Percentiles rank a stretch among this genome's conserved stretches.
Conservation (phyloP, 805 yeast species). For the Zygosaccharomyces kombuchaensis region DNA sequence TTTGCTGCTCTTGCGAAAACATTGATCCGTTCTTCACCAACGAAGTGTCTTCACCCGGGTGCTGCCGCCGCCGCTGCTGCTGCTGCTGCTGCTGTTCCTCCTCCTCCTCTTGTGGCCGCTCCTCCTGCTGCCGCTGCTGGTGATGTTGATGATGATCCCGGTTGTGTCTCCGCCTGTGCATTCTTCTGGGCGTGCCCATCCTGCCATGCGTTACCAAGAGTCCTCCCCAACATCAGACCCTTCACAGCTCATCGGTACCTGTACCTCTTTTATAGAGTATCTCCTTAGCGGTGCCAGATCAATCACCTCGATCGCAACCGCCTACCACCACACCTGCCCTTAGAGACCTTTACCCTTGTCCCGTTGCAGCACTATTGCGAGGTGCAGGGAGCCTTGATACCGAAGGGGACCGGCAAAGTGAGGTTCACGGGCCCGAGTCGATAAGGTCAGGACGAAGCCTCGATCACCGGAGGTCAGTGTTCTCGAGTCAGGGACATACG, state of each 20-base stretch:
- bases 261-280: slow-evolving; percentile 1
- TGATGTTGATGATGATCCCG: not conserved
- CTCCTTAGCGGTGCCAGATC: not conserved
- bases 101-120: not conserved
- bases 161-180: slow-evolving; percentile 4
- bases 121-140: not conserved
- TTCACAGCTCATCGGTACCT: not conserved
- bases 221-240: not conserved
- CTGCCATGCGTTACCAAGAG: not conserved
- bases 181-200: slow-evolving; percentile 6
- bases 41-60: not conserved
- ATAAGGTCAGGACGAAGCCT: slow-evolving; percentile 1
- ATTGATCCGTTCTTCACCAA: slow-evolving; percentile 1
- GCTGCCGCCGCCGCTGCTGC: not conserved
- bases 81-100: not conserved
- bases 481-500: not conserved
- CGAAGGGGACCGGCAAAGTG: not conserved
- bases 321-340: slow-evolving; percentile 6
- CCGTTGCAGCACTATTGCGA: slow-evolving; percentile 3
- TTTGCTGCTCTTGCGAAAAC: slow-evolving; percentile 27
- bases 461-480: not conserved
- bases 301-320: slow-evolving; percentile 6
- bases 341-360: not conserved
- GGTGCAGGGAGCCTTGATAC: slow-evolving; percentile 4
- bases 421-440: slow-evolving; percentile 7